Base-by-base conservation (phyloP, 306 rosid genomes). In the Phaseolus lunatus region DNA sequence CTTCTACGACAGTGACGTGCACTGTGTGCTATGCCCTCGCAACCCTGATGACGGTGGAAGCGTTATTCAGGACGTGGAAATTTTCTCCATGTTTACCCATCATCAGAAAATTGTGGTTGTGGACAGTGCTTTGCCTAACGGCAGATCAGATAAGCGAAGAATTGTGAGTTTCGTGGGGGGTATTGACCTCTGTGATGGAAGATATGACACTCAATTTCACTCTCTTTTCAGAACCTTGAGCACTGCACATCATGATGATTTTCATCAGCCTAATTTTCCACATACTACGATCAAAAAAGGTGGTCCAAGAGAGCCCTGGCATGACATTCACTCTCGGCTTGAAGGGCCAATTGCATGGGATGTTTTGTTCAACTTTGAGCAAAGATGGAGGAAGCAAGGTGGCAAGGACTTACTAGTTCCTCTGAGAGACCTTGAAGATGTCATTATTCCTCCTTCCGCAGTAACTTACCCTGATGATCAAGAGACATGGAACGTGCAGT, bases 341-440 rank as follows among this genome's bases (percentile, higher is more conserved):
- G 93, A 89, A 85, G 91, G 93, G 12, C 87, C 91, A 5, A 80
- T 89, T 80, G 93, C 91, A 10, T 89, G 93, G 93, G 93, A 87
- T 78, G 91, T 89, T 53, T 62, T 89, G 72, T 89, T 74, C 45
- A 87, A 89, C 72, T 89, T 89, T 59, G 93, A 89, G 80, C 93
- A 89, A 65, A 82, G 93, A 73, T 89, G 93, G 93, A 87, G 70
- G 77, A 85, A 89, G 81, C 91, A 89, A 72, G 93, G 91, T 19
- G 90, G 90, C 47, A 87, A 87, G 66, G 88, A 89, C 71, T 45
- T 85, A 8, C 91, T 89, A 18, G 9, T 89, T 37, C 82, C 87
- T 3, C 67, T 75, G 3, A 85, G 72, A 29, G 91, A 84, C 18
- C 88, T 89, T 63, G 85, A 85, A 24, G 80, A 82, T 45, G 78